Evolutionary conservation across 2,329 filamentous ascomycete species (phyloP), one percentile per base, ranked within the genome.

Genomic region (Diaporthe australafricana): DNA sequence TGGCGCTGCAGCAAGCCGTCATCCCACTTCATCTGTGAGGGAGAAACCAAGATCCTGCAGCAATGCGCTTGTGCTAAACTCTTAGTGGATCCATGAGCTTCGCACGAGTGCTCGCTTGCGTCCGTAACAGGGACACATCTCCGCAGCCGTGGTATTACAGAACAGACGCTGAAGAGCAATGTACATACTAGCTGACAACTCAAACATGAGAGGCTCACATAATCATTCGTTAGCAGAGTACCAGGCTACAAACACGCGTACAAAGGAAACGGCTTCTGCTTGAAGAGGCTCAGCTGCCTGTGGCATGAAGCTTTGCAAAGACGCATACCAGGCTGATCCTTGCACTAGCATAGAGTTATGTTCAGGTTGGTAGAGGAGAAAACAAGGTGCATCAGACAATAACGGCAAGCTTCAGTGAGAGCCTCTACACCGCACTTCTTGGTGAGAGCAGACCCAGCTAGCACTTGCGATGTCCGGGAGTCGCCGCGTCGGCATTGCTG

Each of bases 41-140:
- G 38, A 68, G 50, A 65, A 71, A 72, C 72, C 70, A 52, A 73
- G 72, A 73, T 73, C 69, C 72, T 73, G 72, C 72, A 73, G 72
- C 72, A 60, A 69, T 73, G 72, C 72, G 72, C 40, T 53, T 40
- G 50, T 62, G 69, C 65, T 71, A 57, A 65, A 30, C 35, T 50
- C 7, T 68, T 50, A 55, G 63, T 25, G 56, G 9, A 16, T 56
- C 20, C 32, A 47, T 52, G 27, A 20, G 45, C 38, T 30, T 52
- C 35, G 67, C 40, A 70, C 52, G 25, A 20, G 20, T 32, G 8
- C 25, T 52, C n/a, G 45, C 60, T 62, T 72, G 66, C 71, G 71
- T 62, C 68, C 71, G 68, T 68, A 73, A 50, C n/a, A 66, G 66
- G 52, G 32, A 17, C 27, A 63, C 30, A 35, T 63, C 35, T 38